Base-by-base conservation (phyloP, 306 rosid species). In the Urtica urens region DNA sequence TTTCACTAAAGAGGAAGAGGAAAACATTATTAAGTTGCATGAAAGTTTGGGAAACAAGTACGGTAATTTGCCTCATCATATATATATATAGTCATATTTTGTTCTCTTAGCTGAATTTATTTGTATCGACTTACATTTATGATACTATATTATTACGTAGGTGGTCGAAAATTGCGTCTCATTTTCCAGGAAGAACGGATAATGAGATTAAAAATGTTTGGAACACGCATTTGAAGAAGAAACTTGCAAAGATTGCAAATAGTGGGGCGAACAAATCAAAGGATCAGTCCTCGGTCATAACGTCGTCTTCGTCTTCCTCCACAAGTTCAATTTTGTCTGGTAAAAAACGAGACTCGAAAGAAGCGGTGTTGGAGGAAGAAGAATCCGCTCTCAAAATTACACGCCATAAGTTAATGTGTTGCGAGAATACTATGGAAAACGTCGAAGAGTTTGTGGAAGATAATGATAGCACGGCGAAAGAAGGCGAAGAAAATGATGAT, bases 171-270 rank as follows among this genome's bases (percentile, higher is more conserved):
- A 92, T 92, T 55, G 96, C 99, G 26, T 65, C 96, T 0, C 54
- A 53, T 19, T 75, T 85, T 43, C 83, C 99, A 0, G 99, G 99
- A 34, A 73, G 99, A 43, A 92, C 96, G 0, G 99, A 92, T 42
- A 92, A 92, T 40, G 99, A 92, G 62, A 92, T 92, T 11, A 85
- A 92, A 70, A 92, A 92, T 55, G 85, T 92, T 50, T 92, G 99
- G 99, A 82, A 92, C 74, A 92, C 99, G 1, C 86, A 85, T 57
- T 66, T 92, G n/a, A 82, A 80, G 82, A 92, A 85, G 63, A 82
- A 55, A 65, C 19, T 71, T 6, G 6, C 19, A 78, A 75, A 48
- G 58, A 39, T 29, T 24, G 46, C 29, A 0, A 31, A 31, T 5
- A 26, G 61, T 35, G 29, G 55, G 7, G 58, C 53, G 0, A 69